Evolutionary conservation across 2,329 filamentous ascomycete genomes (phyloP), one percentile per base, ranked within the genome.

Genomic region (Ophiostoma quercus): DNA sequence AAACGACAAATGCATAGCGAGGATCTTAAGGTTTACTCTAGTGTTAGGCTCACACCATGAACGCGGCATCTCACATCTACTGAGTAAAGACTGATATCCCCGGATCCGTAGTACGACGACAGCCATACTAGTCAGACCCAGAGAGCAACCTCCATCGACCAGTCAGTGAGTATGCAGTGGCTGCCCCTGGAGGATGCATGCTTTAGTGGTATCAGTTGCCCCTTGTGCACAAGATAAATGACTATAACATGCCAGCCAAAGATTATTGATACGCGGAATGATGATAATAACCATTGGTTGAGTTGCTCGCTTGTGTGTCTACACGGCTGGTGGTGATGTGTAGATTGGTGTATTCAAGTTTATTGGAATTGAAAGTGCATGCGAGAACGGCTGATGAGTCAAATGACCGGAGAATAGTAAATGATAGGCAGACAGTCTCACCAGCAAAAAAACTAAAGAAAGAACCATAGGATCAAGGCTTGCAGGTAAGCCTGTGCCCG

Each of bases 301-400:
- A 57, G 22, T 57, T 57, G 51, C 22, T 57, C 51, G 51, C n/a
- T 57, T 57, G 22, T 47, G 43, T 16, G 51, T 57, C 51, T 57
- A 57, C 51, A 57, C 51, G 51, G 51, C 51, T 57, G n/a, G n/a
- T 57, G 51, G 51, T 57, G 51, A 57, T 57, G 4, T 25, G n/a
- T 34, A 34, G 34, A 34, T 6, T 34, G 5, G 34, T 34, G 8
- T 6, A 34, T 34, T 34, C 34, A 34, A 34, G 34, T 34, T 34
- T 34, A 34, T 8, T 34, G 34, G 34, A 34, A 34, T 34, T 8
- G 5, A 34, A 34, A 34, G 34, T 34, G 34, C n/a, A 54, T 9
- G 19, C 6, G 2, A 25, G 8, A 11, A 25, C 12, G 51, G 16
- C 43, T 47, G 43, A 47, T 47, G 43, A 16, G 19, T 47, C 43